These are phyloP conservation scores for Chaetomium olivaceum DNA, from an alignment of 2,329 filamentous ascomycete genomes.

Conservation along the genomic window DNA sequence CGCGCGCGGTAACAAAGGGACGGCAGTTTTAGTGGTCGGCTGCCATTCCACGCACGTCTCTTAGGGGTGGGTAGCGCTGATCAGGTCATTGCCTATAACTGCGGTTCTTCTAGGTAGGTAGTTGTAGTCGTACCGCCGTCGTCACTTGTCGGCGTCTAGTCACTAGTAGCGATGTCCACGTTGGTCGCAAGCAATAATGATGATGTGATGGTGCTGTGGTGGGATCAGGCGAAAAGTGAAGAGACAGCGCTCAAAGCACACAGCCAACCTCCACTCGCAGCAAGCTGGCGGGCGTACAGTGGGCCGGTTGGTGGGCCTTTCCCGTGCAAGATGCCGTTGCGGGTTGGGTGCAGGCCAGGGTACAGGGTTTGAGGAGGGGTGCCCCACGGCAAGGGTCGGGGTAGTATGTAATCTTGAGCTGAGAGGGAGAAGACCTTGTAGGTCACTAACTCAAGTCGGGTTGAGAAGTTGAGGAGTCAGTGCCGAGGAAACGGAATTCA, in stretches of 20 bases:
- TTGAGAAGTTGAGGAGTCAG: background rate
- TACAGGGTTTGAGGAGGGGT: background rate
- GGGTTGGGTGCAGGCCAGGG: background rate
- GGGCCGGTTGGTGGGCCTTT: conserved; percentile 18
- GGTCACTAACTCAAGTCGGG: background rate
- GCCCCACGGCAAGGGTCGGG: background rate
- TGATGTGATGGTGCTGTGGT: conserved; percentile 18
- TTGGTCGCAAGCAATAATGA: conserved; percentile 10
- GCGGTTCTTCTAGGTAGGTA: background rate
- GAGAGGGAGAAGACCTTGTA: background rate
- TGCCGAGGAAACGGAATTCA: background rate
- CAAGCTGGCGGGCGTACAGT: conserved; percentile 12
- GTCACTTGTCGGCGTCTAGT: conserved; percentile 1
- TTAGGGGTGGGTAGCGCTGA: conserved; percentile 4
- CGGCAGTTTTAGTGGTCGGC: conserved; percentile 18
- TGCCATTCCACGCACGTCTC: conserved; percentile 29
- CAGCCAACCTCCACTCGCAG: background rate
- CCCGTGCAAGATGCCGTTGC: background rate
- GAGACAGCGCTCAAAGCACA: background rate
- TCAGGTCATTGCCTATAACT: conserved; percentile 29
- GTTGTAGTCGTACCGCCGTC: background rate
- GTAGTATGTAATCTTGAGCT: background rate
- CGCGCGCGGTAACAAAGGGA: conserved; percentile 28
- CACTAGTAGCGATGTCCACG: background rate
- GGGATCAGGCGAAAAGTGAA: conserved; percentile 23